Conservation (phyloP, 2,329 filamentous ascomycete genomes). For the Teratosphaeria gauchensis region DNA sequence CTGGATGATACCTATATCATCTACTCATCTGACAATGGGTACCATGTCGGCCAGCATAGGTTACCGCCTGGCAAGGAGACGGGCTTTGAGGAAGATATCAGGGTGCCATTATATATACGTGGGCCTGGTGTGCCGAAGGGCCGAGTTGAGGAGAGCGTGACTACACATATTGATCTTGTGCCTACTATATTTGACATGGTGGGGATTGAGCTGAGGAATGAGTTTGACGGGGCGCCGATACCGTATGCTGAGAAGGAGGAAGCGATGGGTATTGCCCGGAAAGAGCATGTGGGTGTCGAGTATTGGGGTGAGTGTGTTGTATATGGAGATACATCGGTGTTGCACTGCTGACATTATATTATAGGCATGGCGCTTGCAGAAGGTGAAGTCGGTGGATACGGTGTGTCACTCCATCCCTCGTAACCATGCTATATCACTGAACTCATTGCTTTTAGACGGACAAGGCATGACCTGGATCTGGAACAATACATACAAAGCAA, state of each 20-base stretch:
- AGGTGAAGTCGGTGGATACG: constrained; percentile 19
- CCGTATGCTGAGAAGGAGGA: constrained; percentile 16
- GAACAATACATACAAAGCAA: constrained; percentile 24
- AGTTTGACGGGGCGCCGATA: constrained; percentile 28
- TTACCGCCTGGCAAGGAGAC: constrained; percentile 32
- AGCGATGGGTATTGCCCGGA: constrained; percentile 4
- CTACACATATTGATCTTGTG: constrained; percentile 31
- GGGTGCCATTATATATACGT: constrained; percentile 30
- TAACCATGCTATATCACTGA: not conserved
- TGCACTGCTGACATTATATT: not conserved
- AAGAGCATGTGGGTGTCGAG: constrained; percentile 32
- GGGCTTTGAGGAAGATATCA: constrained; percentile 32
- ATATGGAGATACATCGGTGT: not conserved
- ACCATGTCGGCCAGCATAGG: constrained; percentile 28
- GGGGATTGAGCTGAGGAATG: constrained; percentile 23
- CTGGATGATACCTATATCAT: constrained; percentile 40
- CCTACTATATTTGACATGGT: constrained; percentile 28
- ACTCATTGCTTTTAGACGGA: not conserved
- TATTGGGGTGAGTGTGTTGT: constrained; percentile 27
- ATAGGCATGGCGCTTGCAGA: constrained; percentile 24
- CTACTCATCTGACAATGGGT: constrained; percentile 33
- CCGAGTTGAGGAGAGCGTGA: constrained; percentile 24
- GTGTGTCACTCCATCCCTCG: constrained; percentile 7
- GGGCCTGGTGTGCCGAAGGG: constrained; percentile 27
- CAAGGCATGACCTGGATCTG: not conserved